Base-by-base conservation (phyloP, 2,329 filamentous ascomycete genomes). In the Trichoderma gracile region DNA sequence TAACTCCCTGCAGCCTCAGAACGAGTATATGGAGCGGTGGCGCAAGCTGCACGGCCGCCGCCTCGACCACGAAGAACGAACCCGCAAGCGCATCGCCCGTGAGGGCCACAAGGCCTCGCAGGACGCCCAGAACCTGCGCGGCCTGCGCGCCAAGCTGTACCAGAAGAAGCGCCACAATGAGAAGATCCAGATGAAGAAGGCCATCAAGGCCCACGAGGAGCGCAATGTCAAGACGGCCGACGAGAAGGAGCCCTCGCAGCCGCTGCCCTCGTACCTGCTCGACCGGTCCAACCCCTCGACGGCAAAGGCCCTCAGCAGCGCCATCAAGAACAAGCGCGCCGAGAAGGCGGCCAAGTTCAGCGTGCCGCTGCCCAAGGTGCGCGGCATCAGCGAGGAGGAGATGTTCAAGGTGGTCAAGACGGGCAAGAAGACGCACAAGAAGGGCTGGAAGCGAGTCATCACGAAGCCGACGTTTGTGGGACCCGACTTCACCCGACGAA, bases 341-440 rank as follows among this genome's bases (percentile, higher is more conserved):
- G 96, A 97, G 78, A 97, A 97, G 84, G 92, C 93, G 7, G 95
- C 95, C 57, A 91, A 94, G 75, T 98, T 97, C 76, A 86, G 85
- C 38, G 95, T 98, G 45, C 95, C 95, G 1, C 78, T 99, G 73
- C 95, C 95, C 42, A 97, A 97, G 80, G 95, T 98, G 50, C 87
- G 91, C 73, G 94, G 77, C 65, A 97, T 98, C 71, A 88, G 86
- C 70, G 94, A 98, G 81, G 92, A 96, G 83, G 94, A 97, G 81
- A 94, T 97, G 90, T 98, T 98, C 83, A 94, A 92, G 79, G 93
- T 97, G 15, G 88, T 98, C 73, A 93, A 93, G 81, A 98, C 94
- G 38, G 94, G 95, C 72, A 96, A 96, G 86, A 97, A 97, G 84
- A 92, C 89, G 2, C 84, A 88, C 64, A 93, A 96, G 86, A 96